Conservation (phyloP, 2,329 filamentous ascomycete species). For the Capronia coronata region DNA sequence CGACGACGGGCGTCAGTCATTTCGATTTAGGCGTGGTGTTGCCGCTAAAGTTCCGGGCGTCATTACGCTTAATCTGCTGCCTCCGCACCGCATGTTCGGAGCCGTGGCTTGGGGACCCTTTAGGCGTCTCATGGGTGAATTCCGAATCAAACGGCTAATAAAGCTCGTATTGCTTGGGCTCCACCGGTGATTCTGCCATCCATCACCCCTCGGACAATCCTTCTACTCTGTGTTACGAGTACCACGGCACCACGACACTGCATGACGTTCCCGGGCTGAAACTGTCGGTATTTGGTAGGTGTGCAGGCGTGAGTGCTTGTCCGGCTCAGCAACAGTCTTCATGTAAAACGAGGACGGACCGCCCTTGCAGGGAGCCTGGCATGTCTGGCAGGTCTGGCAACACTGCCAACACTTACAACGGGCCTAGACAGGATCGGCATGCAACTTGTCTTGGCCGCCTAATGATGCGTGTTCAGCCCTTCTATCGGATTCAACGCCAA, state of each 20-base stretch:
- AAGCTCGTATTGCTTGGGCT: background rate
- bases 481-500: too few species aligned
- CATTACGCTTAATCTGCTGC: conserved; percentile 1
- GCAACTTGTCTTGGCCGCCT: background rate
- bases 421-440: background rate
- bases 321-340: too few species aligned
- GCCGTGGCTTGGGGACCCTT: conserved; percentile 11
- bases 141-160: conserved; percentile 1
- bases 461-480: too few species aligned
- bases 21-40: background rate
- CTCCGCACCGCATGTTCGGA: conserved; percentile 7
- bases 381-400: background rate
- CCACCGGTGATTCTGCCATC: background rate
- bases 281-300: background rate
- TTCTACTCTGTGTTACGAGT: too few species aligned
- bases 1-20: background rate
- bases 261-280: background rate
- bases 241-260: too few species aligned
- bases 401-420: background rate
- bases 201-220: background rate
- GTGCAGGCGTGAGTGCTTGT: too few species aligned
- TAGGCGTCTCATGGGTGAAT: background rate
- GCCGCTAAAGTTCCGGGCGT: background rate
- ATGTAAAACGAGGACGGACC: too few species aligned
- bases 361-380: too few species aligned